Percentiles rank a stretch among this genome's conserved stretches.
Conservation (phyloP, 1,284 basidiomycete species). For the Tylopilus sp. region DNA sequence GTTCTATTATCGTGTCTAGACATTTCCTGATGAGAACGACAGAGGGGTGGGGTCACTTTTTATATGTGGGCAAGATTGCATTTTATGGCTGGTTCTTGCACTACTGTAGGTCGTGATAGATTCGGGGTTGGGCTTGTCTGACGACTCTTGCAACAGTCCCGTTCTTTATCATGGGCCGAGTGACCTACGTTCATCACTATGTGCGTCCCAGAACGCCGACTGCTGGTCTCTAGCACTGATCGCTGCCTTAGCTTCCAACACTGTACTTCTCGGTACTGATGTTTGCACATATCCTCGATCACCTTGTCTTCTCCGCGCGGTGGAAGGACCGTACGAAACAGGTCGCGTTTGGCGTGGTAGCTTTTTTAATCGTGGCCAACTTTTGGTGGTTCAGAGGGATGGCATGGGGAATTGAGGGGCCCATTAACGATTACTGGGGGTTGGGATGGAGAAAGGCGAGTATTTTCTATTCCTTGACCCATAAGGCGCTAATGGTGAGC, state of each 20-base stretch:
- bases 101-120: constrained; percentile 68
- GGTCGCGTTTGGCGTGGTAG: constrained; percentile 75
- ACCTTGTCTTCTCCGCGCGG: constrained; percentile 87
- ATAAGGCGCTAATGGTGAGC: constrained; percentile 4
- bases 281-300: constrained; percentile 91
- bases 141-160: constrained; percentile 67
- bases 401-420: constrained; percentile 91
- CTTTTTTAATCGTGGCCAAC: constrained; percentile 72
- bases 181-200: constrained; percentile 93
- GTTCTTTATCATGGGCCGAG: constrained; percentile 96
- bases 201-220: constrained; percentile 52
- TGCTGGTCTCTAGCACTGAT: constrained; percentile 8
- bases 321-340: constrained; percentile 76
- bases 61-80: constrained; percentile 93
- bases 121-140: constrained; percentile 5
- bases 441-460: constrained; percentile 85
- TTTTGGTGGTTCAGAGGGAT: constrained; percentile 97
- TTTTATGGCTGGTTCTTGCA: constrained; percentile 95
- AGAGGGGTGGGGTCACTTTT: constrained; percentile 94
- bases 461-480: constrained; percentile 3
- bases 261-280: constrained; percentile 97
- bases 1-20: not conserved
- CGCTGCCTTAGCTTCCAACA: constrained; percentile 79
- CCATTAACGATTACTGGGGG: constrained; percentile 84
- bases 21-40: constrained; percentile 21